Percentiles rank a stretch among this genome's conserved stretches.
Conservation (phyloP, 352 stramenopile genomes). For the Phytophthora crassamura region DNA sequence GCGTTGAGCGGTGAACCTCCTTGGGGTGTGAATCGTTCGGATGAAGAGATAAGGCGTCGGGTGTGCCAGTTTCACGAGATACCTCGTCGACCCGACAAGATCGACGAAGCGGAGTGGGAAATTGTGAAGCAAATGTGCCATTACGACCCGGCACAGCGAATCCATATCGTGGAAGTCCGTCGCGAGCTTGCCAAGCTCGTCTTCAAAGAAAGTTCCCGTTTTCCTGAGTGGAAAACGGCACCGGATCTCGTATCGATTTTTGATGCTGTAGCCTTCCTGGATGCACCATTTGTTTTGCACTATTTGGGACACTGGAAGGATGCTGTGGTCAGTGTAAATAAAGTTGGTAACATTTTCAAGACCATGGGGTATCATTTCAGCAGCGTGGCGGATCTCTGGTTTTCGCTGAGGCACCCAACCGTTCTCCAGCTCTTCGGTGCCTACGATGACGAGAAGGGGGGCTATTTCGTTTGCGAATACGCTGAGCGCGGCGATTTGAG, state of each 20-base stretch:
- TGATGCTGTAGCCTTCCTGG: neutral
- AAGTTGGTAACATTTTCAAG: neutral
- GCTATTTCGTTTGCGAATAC: constrained; percentile 8
- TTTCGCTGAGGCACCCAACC: constrained; percentile 9
- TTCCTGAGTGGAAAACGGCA: neutral
- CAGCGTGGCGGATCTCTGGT: constrained; percentile 5
- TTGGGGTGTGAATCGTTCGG: neutral
- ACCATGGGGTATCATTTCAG: neutral
- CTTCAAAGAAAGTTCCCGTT: neutral
- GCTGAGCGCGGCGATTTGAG: constrained; percentile 4
- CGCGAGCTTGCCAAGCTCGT: neutral
- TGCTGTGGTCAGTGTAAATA: neutral
- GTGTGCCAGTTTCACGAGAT: neutral
- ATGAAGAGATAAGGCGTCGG: neutral
- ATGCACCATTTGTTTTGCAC: neutral
- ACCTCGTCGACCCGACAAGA: neutral
- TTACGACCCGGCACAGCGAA: neutral
- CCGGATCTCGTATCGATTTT: neutral
- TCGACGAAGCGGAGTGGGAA: neutral
- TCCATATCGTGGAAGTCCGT: neutral
- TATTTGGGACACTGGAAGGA: constrained; percentile 2
- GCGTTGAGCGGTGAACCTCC: constrained; percentile 14
- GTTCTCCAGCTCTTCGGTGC: constrained; percentile 11
- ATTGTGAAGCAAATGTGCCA: constrained; percentile 8
- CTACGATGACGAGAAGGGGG: neutral